Conservation (phyloP, 768 basidiomycete genomes). For the Wakefieldia striispora region DNA sequence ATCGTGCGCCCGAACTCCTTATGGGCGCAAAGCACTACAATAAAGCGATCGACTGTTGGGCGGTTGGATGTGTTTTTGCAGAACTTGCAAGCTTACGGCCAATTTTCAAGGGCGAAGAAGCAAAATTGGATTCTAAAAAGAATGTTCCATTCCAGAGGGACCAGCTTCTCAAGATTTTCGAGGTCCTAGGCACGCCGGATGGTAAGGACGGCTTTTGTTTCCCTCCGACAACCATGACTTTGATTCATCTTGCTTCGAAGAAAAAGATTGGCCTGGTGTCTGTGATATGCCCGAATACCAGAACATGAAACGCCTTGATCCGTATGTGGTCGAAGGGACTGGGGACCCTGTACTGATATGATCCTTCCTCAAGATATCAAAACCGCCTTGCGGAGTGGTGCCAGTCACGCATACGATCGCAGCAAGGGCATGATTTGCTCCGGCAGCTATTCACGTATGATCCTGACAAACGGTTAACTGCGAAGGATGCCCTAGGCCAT, state of each 20-base stretch:
- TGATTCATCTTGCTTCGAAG: constrained; percentile 38
- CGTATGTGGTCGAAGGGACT: constrained; percentile 40
- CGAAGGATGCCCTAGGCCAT: constrained; percentile 77
- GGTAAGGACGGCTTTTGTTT: constrained; percentile 39
- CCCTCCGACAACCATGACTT: neutral
- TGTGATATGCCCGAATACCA: constrained; percentile 85
- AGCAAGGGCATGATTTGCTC: constrained; percentile 80
- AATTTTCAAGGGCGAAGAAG: constrained; percentile 99
- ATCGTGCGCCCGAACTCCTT: constrained; percentile 93
- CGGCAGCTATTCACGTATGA: constrained; percentile 85
- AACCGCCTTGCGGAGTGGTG: constrained; percentile 78
- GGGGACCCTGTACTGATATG: neutral
- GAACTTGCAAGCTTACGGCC: constrained; percentile 91
- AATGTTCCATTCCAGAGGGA: constrained; percentile 96
- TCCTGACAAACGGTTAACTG: constrained; percentile 82
- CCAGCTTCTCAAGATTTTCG: constrained; percentile 94
- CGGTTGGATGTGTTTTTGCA: constrained; percentile 96
- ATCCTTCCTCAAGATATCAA: constrained; percentile 44
- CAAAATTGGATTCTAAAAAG: constrained; percentile 95
- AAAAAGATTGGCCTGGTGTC: constrained; percentile 85
- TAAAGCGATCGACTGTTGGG: constrained; percentile 96
- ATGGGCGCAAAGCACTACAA: constrained; percentile 98
- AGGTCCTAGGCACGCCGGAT: constrained; percentile 86
- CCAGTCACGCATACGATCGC: constrained; percentile 54
- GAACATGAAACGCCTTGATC: constrained; percentile 76